Evolutionary conservation across 2,329 filamentous ascomycete species (phyloP).

Genomic region (Diaporthe citrichinensis): DNA sequence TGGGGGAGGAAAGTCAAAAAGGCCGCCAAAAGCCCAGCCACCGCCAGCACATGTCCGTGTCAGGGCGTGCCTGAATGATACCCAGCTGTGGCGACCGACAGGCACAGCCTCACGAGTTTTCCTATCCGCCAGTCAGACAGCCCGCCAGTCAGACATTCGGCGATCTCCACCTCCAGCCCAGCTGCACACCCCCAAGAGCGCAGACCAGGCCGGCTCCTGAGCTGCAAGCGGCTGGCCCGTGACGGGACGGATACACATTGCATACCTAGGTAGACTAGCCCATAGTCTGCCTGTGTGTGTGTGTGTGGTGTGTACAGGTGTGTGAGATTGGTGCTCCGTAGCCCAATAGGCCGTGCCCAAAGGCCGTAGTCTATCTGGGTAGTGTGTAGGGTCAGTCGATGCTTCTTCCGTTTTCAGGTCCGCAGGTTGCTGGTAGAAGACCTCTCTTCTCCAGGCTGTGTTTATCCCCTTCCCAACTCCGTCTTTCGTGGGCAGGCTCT

Average conservation of each 20-base stretch:
- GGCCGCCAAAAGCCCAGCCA: conserved; percentile 28
- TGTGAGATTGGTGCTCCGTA: conserved; percentile 4
- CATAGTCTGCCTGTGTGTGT: background rate
- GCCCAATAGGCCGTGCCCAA: conserved; percentile 31
- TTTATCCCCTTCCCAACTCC: conserved; percentile 2
- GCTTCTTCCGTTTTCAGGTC: conserved; percentile 28
- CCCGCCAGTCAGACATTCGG: conserved; percentile 24
- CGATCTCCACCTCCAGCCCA: conserved; percentile 18
- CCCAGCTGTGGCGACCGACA: conserved; percentile 39
- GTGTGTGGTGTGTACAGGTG: background rate
- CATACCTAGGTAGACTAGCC: background rate
- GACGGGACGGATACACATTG: conserved; percentile 8
- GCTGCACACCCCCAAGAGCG: background rate
- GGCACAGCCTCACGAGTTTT: conserved; percentile 38
- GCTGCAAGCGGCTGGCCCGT: conserved; percentile 30
- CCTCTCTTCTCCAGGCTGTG: background rate
- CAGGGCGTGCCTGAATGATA: conserved; percentile 31
- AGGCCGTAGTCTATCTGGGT: conserved; percentile 23
- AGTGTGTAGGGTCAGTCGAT: conserved; percentile 35
- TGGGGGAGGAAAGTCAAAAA: background rate
- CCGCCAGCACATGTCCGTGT: conserved; percentile 8
- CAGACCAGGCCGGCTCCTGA: conserved; percentile 29
- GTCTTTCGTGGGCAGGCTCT: conserved; percentile 22
- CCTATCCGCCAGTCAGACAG: conserved; percentile 14
- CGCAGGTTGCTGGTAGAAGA: background rate